These are phyloP conservation scores for Sideroxylon spinosum DNA, from an alignment of 179 eudicot species.

Conservation along the genomic window DNA sequence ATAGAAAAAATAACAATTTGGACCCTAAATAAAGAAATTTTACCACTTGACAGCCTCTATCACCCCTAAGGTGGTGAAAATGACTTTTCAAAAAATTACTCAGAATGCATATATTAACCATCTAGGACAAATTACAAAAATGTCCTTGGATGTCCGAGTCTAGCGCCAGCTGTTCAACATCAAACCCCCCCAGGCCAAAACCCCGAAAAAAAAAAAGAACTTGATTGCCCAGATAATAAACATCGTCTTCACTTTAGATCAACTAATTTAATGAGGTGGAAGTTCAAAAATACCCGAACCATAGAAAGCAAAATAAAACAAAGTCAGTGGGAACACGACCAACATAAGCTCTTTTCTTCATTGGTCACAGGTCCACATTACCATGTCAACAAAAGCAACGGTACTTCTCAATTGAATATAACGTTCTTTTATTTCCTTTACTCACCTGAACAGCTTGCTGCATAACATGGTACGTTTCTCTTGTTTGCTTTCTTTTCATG, in stretches of 20 bases:
- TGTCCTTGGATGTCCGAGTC: too few species aligned
- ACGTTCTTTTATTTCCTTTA: background rate
- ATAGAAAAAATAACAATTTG: too few species aligned
- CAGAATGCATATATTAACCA: too few species aligned
- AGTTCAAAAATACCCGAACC: background rate
- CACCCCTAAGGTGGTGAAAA: too few species aligned
- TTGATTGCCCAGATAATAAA: background rate
- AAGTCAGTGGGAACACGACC: background rate
- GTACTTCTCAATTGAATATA: background rate
- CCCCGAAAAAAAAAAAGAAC: background rate
- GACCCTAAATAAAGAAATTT: too few species aligned
- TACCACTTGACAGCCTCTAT: too few species aligned
- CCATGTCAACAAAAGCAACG: background rate
- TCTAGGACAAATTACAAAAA: background rate
- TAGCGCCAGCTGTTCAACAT: too few species aligned
- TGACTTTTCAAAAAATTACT: too few species aligned
- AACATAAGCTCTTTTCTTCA: background rate
- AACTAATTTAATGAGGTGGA: background rate
- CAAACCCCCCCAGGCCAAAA: too few species aligned
- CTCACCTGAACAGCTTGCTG: slow-evolving; percentile 20
- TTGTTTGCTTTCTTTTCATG: slow-evolving; percentile 10
- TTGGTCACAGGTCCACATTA: background rate
- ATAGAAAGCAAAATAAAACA: background rate
- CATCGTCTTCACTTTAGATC: background rate
- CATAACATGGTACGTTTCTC: slow-evolving; percentile 15